Percentiles rank a stretch among this genome's conserved stretches.
phyloP scores from a whole-genome alignment of 2,329 filamentous ascomycete species.

The Monosporascus sp. region DNA sequence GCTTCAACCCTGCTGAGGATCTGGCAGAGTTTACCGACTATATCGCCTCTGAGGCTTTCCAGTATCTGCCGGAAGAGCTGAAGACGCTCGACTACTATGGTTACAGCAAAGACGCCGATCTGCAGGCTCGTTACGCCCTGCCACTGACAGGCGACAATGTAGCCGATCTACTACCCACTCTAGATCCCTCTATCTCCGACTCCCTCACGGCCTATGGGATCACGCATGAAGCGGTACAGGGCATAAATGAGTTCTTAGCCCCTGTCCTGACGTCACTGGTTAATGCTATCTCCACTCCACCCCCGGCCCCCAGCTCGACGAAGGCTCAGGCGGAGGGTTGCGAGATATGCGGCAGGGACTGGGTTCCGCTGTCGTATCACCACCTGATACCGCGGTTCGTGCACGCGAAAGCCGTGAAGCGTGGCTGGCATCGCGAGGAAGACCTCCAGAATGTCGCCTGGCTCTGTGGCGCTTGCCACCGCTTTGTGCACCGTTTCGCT shows the following conservation, averaged over 20 bases:
- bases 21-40: constrained; percentile 79
- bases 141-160: constrained; percentile 50
- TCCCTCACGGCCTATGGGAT: constrained; percentile 64
- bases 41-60: constrained; percentile 65
- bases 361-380: constrained; percentile 76
- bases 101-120: constrained; percentile 41
- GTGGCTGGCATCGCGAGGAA: constrained; percentile 73
- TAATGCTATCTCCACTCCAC: constrained; percentile 48
- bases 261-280: constrained; percentile 62
- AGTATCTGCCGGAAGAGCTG: constrained; percentile 55
- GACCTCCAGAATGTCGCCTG: constrained; percentile 77
- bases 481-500: constrained; percentile 71
- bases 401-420: constrained; percentile 69
- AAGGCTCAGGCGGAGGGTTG: constrained; percentile 50
- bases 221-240: constrained; percentile 38
- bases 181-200: constrained; percentile 59
- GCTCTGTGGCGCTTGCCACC: constrained; percentile 80
- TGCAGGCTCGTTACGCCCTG: constrained; percentile 51
- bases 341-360: constrained; percentile 71
- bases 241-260: constrained; percentile 52
- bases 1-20: constrained; percentile 51
- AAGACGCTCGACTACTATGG: constrained; percentile 55
- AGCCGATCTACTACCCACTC: constrained; percentile 42
- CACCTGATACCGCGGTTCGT: constrained; percentile 77
- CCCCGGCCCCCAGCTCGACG: constrained; percentile 58